These are phyloP conservation scores for Rhodamnia rubescens DNA, from an alignment of 345 rosid genomes.

Conservation along the genomic window DNA sequence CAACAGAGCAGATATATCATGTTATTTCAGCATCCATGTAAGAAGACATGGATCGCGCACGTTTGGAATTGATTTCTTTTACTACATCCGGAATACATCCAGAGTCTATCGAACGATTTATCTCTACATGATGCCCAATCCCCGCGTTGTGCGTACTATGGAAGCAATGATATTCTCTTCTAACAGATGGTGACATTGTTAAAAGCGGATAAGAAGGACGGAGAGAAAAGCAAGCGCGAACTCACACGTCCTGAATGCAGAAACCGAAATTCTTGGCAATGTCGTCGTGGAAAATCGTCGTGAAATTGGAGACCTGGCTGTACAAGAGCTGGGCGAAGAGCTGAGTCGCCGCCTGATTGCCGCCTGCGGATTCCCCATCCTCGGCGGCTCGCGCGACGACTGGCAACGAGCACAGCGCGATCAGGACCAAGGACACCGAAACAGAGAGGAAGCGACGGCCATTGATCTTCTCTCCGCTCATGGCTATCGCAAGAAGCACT, in stretches of 20 bases:
- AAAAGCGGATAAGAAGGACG: neutral
- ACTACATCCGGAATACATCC: neutral
- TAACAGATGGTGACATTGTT: neutral
- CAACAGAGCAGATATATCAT: neutral
- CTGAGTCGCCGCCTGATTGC: constrained; percentile 4
- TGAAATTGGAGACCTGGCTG: constrained; percentile 41
- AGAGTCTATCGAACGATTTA: neutral
- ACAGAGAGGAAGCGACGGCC: constrained; percentile 7
- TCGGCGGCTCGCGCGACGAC: neutral
- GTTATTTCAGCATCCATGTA: neutral
- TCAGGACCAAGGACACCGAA: neutral
- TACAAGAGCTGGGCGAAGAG: constrained; percentile 27
- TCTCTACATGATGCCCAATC: neutral
- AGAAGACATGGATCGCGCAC: neutral
- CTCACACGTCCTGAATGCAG: constrained; percentile 86
- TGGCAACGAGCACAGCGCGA: constrained; percentile 3
- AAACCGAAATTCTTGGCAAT: constrained; percentile 51
- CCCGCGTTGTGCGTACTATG: neutral
- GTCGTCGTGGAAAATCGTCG: constrained; percentile 47
- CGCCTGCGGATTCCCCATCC: neutral
- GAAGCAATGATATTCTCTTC: neutral
- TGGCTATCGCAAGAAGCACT: constrained; percentile 1
- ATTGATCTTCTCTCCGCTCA: constrained; percentile 25
- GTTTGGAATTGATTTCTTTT: neutral
- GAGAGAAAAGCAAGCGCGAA: neutral